Evolutionary conservation across 371 early-diverging fungal genomes (phyloP).

Genomic region (Rhizomucor pusillus): DNA sequence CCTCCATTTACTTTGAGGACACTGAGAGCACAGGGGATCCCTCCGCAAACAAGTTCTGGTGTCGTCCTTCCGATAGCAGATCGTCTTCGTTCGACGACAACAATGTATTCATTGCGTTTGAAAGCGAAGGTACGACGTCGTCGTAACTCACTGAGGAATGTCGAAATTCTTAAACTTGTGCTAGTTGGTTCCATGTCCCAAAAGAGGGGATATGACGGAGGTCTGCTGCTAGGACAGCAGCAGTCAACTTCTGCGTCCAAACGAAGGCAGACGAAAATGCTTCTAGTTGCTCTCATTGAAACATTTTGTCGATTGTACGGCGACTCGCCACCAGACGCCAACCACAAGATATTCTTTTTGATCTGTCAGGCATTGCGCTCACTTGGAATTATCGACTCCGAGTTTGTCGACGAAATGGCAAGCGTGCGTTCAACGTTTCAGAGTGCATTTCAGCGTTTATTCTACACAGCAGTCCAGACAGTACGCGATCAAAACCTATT

Average conservation of each 20-base stretch:
- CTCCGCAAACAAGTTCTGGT: too few species aligned
- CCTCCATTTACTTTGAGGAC: too few species aligned
- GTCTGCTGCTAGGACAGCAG: background rate
- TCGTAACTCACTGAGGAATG: too few species aligned
- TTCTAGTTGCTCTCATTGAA: conserved; percentile 76
- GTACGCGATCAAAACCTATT: conserved; percentile 38
- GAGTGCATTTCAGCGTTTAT: conserved; percentile 77
- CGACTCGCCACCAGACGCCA: conserved; percentile 71
- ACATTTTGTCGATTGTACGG: conserved; percentile 89
- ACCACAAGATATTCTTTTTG: conserved; percentile 77
- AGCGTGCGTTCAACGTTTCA: conserved; percentile 77
- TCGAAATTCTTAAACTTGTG: too few species aligned
- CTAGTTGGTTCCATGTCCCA: too few species aligned
- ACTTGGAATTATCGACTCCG: conserved; percentile 79
- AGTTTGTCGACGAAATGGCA: conserved; percentile 77
- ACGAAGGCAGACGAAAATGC: conserved; percentile 65
- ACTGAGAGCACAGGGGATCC: too few species aligned
- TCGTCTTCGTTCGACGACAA: too few species aligned
- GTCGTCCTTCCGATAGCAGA: too few species aligned
- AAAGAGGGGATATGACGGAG: background rate
- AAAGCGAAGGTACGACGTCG: too few species aligned
- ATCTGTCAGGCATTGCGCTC: conserved; percentile 63
- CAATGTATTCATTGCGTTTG: too few species aligned
- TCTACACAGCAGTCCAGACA: conserved; percentile 73
- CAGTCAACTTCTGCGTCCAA: conserved; percentile 18